A percentile compares a stretch with the other conserved stretches of the same genome.
phyloP scores from a whole-genome alignment of 169 alveolate genomes.

The Babesia ovata region DNA sequence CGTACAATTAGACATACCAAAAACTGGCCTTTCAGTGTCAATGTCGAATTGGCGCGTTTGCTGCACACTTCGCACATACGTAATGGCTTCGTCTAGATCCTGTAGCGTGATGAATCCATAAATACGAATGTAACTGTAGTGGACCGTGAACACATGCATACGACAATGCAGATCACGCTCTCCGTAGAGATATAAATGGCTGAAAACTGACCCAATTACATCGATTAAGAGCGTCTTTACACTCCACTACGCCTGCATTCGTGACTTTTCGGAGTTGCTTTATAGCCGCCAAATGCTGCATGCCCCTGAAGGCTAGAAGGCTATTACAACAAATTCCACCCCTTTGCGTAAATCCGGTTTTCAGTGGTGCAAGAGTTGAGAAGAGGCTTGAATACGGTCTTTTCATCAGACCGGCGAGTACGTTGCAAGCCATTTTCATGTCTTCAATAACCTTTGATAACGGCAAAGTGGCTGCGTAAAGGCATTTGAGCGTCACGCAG shows the following conservation, averaged over 20 bases:
- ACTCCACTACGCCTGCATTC: constrained; percentile 51
- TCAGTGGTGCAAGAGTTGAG: neutral
- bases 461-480: too few relatives aligned
- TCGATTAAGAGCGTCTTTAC: constrained; percentile 44
- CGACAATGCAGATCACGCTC: neutral
- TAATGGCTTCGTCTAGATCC: constrained; percentile 50
- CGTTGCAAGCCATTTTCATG: neutral
- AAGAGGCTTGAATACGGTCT: neutral
- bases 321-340: neutral
- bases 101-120: neutral
- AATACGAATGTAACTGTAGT: neutral
- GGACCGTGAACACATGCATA: too few relatives aligned
- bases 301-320: neutral
- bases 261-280: constrained; percentile 53
- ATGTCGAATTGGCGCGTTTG: constrained; percentile 8
- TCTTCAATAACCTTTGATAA: too few relatives aligned
- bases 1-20: constrained; percentile 19
- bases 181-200: neutral
- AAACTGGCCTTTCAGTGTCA: constrained; percentile 29
- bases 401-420: neutral
- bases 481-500: too few relatives aligned
- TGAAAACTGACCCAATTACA: constrained; percentile 48
- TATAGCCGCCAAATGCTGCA: constrained; percentile 5
- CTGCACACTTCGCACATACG: constrained; percentile 37
- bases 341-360: neutral